A percentile compares a stretch with the other conserved stretches of the same genome.
These are phyloP conservation scores for Wickerhamomyces chambardii DNA, from an alignment of 805 yeast species.

Conservation along the genomic window DNA sequence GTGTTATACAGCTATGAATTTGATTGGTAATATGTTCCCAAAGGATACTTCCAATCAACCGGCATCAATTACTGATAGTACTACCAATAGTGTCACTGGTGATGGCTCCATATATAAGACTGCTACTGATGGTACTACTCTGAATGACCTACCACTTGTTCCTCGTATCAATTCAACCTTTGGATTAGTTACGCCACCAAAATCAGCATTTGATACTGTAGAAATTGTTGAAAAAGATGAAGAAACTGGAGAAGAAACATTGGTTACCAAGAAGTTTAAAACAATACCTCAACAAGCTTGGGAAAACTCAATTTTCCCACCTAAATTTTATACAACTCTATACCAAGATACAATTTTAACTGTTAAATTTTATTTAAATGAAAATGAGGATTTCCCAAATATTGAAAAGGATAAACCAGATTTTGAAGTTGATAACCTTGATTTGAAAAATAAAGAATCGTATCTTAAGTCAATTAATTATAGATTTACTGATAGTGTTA, in stretches of 20 bases:
- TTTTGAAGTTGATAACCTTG: conserved; percentile 3
- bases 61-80: too few relatives aligned
- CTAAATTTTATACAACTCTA: conserved; percentile 12
- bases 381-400: conserved; percentile 4
- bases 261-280: conserved; percentile 1
- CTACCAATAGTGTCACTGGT: too few relatives aligned
- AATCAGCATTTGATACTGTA: conserved; percentile 5
- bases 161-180: conserved; percentile 2
- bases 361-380: conserved; percentile 14
- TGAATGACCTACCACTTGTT: too few relatives aligned
- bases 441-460: conserved; percentile 2
- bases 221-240: background rate
- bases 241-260: background rate
- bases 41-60: too few relatives aligned
- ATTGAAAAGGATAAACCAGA: background rate
- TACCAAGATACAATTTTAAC: conserved; percentile 7
- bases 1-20: background rate
- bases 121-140: too few relatives aligned
- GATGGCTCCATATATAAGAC: too few relatives aligned
- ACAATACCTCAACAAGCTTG: conserved; percentile 14
- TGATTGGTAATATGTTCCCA: too few relatives aligned
- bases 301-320: conserved; percentile 13
- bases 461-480: conserved; percentile 5
- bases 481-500: conserved; percentile 10
- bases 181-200: conserved; percentile 7